Conservation (phyloP, 2,329 filamentous ascomycete species). For the Orbilia javanica region DNA sequence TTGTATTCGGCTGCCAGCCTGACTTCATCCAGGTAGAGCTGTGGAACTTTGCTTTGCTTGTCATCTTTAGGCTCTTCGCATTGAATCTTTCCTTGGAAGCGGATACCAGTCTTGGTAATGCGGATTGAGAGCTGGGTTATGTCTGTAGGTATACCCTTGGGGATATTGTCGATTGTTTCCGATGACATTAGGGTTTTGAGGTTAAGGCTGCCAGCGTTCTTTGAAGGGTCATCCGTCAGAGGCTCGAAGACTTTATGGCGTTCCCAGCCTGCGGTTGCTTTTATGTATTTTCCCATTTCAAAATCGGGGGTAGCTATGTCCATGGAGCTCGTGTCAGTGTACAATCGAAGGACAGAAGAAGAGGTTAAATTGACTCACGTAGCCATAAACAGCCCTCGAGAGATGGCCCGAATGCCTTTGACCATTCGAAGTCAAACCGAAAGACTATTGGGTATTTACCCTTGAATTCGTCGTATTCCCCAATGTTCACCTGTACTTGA, state of each 20-base stretch:
- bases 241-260: not conserved
- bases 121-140: constrained; percentile 43
- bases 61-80: constrained; percentile 19
- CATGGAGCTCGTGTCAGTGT: not conserved
- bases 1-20: constrained; percentile 36
- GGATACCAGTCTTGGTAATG: constrained; percentile 19
- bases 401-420: not conserved
- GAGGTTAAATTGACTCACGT: constrained; percentile 7
- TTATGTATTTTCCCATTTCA: not conserved
- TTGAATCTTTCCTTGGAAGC: constrained; percentile 29
- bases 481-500: not conserved
- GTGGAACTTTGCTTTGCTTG: constrained; percentile 31
- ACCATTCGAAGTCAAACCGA: constrained; percentile 1
- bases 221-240: not conserved
- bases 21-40: constrained; percentile 36
- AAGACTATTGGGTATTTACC: not conserved
- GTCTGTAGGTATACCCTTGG: constrained; percentile 55
- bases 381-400: not conserved
- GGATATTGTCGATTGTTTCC: constrained; percentile 27
- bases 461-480: not conserved
- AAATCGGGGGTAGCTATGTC: constrained; percentile 3
- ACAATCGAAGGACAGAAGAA: constrained; percentile 5
- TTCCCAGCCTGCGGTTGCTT: constrained; percentile 14
- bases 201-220: not conserved
- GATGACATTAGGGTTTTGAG: not conserved